Base-by-base conservation (phyloP, 148 eudicot genomes). In the Mesembryanthemum crystallinum region DNA sequence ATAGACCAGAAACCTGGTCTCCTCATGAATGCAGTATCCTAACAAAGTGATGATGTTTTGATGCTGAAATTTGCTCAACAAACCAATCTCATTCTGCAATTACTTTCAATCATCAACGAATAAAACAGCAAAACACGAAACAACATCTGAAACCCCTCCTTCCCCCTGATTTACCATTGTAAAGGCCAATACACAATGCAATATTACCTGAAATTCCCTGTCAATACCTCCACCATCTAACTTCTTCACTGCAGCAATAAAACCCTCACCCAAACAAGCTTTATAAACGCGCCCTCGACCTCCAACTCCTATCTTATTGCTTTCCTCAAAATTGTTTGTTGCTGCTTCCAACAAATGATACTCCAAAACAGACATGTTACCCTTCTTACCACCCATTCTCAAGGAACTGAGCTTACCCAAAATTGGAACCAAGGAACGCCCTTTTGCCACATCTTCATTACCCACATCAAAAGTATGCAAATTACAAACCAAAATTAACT, bases 31-130 rank as follows among this genome's bases (percentile, higher is more conserved):
- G 72, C 91, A 89, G 64, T 84, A 85, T 47, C 98, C 98, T 57
- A 89, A 55, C 69, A 93, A 86, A 59, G 87, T 74, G 64, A 88
- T 82, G 49, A 91, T 79, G 69, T 93, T 91, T 69, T 89, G 94
- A 82, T 91, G 97, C 77, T 76, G 84, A 65, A 91, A 82, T 80
- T 75, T 89, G 83, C 88, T 85, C 80, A 93, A 80, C 87, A 85
- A 88, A 39, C 81, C 86, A 49, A 91, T 77, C 80, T 93, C 94
- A 87, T 86, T 89, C 97, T 93, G 90, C 85, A 83, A 61, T 78
- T 72, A 37, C 21, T 69, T 27, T 67, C 37, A 73, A 62, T 17
- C 65, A 69, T 68, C 57, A 62, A 29, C 30, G 5, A 12, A 57
- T 32, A 60, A 18, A 47, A 15, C 57, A 71, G 7, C 25, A 51